These are phyloP conservation scores for Exophiala spinifera DNA, from an alignment of 2,329 filamentous ascomycete species.

Conservation along the genomic window DNA sequence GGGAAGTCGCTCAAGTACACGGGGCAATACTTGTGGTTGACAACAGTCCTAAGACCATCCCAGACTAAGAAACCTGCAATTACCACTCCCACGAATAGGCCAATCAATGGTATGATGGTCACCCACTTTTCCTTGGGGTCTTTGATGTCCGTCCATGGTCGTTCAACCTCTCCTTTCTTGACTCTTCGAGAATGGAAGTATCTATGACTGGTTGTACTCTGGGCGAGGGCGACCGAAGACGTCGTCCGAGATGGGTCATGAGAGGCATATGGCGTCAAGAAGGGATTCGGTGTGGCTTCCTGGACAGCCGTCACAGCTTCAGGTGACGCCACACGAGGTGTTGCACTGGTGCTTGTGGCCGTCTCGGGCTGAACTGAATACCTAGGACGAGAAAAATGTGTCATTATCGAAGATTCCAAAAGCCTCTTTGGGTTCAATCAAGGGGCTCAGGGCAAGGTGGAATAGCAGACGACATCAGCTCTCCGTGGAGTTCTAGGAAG, in stretches of 20 bases:
- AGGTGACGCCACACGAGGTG: conserved; percentile 9
- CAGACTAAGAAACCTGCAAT: conserved; percentile 70
- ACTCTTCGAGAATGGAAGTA: conserved; percentile 70
- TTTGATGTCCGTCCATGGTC: conserved; percentile 66
- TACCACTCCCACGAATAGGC: conserved; percentile 65
- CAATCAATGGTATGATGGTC: conserved; percentile 72
- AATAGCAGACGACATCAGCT: too few relatives aligned
- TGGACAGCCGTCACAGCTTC: conserved; percentile 10
- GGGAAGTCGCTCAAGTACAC: conserved; percentile 66
- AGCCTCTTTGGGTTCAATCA: too few relatives aligned
- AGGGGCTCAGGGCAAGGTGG: too few relatives aligned
- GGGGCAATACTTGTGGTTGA: conserved; percentile 70
- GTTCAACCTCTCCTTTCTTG: conserved; percentile 68
- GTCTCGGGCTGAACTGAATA: conserved; percentile 7
- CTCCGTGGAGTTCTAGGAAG: too few relatives aligned
- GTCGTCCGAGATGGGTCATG: conserved; percentile 19
- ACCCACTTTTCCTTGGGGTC: conserved; percentile 84
- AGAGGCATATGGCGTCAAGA: conserved; percentile 26
- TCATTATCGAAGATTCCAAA: not conserved
- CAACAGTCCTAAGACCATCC: conserved; percentile 69
- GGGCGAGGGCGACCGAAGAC: conserved; percentile 19
- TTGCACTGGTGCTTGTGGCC: conserved; percentile 5
- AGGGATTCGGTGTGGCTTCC: conserved; percentile 19
- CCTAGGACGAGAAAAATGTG: conserved; percentile 9
- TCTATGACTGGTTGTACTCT: conserved; percentile 11